Conservation (phyloP, 805 yeast species). For the Myxozyma lipomycoides region DNA sequence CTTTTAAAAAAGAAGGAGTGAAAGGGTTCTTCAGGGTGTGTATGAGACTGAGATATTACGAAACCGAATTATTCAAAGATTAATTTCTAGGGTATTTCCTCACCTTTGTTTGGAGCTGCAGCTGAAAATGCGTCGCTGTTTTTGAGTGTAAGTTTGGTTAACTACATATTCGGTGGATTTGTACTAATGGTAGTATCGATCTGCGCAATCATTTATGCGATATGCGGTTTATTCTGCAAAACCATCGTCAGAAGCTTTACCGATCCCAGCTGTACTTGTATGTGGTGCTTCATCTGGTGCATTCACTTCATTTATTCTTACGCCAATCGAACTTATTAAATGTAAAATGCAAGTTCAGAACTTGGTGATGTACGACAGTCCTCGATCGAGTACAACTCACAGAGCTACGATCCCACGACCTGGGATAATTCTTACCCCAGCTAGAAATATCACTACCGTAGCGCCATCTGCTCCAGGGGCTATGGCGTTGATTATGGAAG, state of each 20-base stretch:
- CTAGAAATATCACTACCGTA: background rate
- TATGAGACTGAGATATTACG: background rate
- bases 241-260: slow-evolving; percentile 30
- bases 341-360: slow-evolving; percentile 77
- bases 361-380: slow-evolving; percentile 28
- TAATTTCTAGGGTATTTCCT: slow-evolving; percentile 53
- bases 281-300: slow-evolving; percentile 85
- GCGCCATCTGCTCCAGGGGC: slow-evolving; percentile 19
- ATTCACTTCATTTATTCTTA: slow-evolving; percentile 72
- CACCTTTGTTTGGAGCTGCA: slow-evolving; percentile 89
- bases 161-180: slow-evolving; percentile 4
- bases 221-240: slow-evolving; percentile 1
- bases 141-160: slow-evolving; percentile 37
- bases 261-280: slow-evolving; percentile 46
- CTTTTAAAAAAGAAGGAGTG: slow-evolving; percentile 66
- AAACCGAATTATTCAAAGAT: too few species aligned
- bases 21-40: slow-evolving; percentile 64
- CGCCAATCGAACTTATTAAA: slow-evolving; percentile 89
- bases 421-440: background rate
- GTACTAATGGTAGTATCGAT: slow-evolving; percentile 13
- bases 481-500: slow-evolving; percentile 35
- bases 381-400: background rate
- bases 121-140: slow-evolving; percentile 80
- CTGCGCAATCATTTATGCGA: slow-evolving; percentile 6
- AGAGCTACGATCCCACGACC: background rate